Percentiles rank a stretch among this genome's conserved stretches.
Conservation (phyloP, 805 yeast species). For the Kuraishia hungarica region DNA sequence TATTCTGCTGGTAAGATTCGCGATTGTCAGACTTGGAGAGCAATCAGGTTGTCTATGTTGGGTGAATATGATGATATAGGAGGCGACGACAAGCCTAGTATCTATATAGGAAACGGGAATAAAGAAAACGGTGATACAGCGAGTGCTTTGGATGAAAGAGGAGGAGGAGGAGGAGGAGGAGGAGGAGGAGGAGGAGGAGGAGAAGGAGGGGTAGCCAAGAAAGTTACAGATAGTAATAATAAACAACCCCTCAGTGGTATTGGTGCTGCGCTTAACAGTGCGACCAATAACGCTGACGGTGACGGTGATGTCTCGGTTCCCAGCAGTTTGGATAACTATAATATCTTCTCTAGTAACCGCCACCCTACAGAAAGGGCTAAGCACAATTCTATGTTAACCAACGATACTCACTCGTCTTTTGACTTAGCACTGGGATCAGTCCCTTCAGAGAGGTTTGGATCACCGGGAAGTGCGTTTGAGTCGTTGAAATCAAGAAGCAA, state of each 20-base stretch:
- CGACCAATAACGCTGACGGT: too few species aligned
- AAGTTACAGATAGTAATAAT: neutral
- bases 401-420: slow-evolving; percentile 13
- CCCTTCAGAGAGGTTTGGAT: neutral
- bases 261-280: too few species aligned
- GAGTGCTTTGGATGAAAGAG: neutral
- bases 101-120: neutral
- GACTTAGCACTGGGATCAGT: slow-evolving; percentile 10
- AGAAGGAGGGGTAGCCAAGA: too few species aligned
- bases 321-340: neutral
- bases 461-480: neutral
- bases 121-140: neutral
- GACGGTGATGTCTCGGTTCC: neutral
- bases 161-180: too few species aligned
- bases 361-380: slow-evolving; percentile 4
- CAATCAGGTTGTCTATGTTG: slow-evolving; percentile 39
- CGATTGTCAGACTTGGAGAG: slow-evolving; percentile 58
- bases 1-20: slow-evolving; percentile 38
- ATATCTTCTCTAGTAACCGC: neutral
- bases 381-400: slow-evolving; percentile 10
- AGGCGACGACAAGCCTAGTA: slow-evolving; percentile 2
- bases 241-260: too few species aligned
- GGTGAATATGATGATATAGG: slow-evolving; percentile 16
- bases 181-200: too few species aligned
- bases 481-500: neutral